These are phyloP conservation scores for Malus sieversii DNA, from an alignment of 306 rosid species.

Conservation along the genomic window DNA sequence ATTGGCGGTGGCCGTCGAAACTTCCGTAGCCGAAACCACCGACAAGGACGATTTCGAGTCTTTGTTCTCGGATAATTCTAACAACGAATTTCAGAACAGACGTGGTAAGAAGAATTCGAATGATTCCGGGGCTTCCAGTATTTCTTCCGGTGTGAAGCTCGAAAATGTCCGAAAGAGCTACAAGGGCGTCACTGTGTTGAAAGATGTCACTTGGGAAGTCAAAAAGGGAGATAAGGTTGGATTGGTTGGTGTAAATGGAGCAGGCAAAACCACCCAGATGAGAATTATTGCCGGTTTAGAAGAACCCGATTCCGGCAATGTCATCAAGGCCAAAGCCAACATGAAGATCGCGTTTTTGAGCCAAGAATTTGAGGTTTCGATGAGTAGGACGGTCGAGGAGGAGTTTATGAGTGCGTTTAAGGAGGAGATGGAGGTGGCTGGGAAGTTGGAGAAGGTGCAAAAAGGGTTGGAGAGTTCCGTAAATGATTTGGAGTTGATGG, in stretches of 20 bases:
- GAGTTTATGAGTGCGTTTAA: slow-evolving; percentile 83
- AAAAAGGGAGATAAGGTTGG: slow-evolving; percentile 91
- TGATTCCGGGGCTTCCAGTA: slow-evolving; percentile 52
- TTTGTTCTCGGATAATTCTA: slow-evolving; percentile 42
- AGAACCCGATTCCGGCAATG: slow-evolving; percentile 80
- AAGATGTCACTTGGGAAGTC: slow-evolving; percentile 80
- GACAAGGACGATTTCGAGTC: slow-evolving; percentile 69
- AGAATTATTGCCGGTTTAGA: slow-evolving; percentile 79
- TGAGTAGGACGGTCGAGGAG: slow-evolving; percentile 80
- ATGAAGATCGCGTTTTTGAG: slow-evolving; percentile 88
- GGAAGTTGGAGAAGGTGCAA: slow-evolving; percentile 77
- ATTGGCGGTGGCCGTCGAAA: slow-evolving; percentile 47
- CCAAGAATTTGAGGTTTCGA: slow-evolving; percentile 86
- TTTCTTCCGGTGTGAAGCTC: slow-evolving; percentile 75
- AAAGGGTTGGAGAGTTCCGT: slow-evolving; percentile 78
- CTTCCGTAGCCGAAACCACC: slow-evolving; percentile 29
- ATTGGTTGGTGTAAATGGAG: slow-evolving; percentile 87
- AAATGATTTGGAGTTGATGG: slow-evolving; percentile 85
- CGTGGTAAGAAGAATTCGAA: slow-evolving; percentile 37
- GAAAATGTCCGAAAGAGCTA: slow-evolving; percentile 65
- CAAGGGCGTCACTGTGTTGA: slow-evolving; percentile 77
- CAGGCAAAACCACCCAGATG: slow-evolving; percentile 95
- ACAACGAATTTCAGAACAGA: slow-evolving; percentile 25
- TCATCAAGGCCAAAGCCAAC: slow-evolving; percentile 58
- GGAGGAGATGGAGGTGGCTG: slow-evolving; percentile 82